These are phyloP conservation scores for Nicotiana rustica DNA, from an alignment of 305 asterid species.

Conservation along the genomic window DNA sequence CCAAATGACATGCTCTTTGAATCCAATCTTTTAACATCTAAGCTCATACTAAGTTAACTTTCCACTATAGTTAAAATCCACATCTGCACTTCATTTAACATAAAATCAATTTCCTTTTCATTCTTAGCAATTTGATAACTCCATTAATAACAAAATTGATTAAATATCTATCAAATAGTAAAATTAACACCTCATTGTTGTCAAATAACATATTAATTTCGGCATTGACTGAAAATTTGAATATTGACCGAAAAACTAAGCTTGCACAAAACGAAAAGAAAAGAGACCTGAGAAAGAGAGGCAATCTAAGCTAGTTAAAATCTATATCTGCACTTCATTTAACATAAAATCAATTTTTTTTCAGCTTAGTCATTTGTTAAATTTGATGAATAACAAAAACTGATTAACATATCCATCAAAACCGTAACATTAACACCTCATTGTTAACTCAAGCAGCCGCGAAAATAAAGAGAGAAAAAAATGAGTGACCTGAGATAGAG, in stretches of 20 bases:
- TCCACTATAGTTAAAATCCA: background rate
- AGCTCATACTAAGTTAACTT: background rate
- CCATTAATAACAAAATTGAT: background rate
- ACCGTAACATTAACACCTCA: background rate
- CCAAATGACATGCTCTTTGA: background rate
- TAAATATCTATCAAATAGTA: background rate
- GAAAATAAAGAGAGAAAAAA: slow-evolving; percentile 14
- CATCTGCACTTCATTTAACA: slow-evolving; percentile 1
- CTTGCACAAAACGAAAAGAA: background rate
- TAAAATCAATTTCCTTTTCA: background rate
- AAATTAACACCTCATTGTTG: background rate
- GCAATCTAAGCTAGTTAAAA: slow-evolving; percentile 23
- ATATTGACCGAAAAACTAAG: background rate
- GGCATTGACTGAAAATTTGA: background rate
- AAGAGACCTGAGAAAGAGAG: slow-evolving; percentile 61
- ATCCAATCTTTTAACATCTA: background rate
- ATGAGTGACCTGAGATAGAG: slow-evolving; percentile 62
- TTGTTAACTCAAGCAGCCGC: background rate
- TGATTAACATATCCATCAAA: background rate
- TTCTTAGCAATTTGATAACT: background rate
- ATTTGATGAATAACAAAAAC: background rate
- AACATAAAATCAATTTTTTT: background rate
- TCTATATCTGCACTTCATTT: background rate
- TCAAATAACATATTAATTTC: background rate
- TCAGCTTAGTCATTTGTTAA: too few species aligned